Base-by-base conservation (phyloP, 805 yeast species). In the Priceomyces haplophilus region DNA sequence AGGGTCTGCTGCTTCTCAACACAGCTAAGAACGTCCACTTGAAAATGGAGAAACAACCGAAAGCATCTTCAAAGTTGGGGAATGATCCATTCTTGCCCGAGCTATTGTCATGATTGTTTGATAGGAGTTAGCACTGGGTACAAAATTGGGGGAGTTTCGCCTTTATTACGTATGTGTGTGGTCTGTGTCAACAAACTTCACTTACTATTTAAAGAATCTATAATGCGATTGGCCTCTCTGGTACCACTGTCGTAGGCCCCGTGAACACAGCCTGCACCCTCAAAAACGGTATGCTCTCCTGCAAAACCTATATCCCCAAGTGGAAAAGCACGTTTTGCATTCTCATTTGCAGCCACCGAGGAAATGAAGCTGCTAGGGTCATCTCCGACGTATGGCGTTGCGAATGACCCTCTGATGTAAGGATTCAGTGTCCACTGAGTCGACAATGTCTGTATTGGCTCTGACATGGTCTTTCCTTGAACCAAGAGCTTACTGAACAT, bases 191-290 rank as follows among this genome's bases (percentile, higher is more conserved):
- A 21, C 24, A 21, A 21, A 8, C 6, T 8, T 21, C 24, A 21
- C 24, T 7, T 21, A 27, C 31, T n/a, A 27, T 27, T 12, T 27
- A 27, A 27, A 27, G 31, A 27, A 15, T 27, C 31, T 27, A 27
- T 12, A 17, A 34, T 34, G 67, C 72, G 66, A 18, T 52, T 42
- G 3, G 79, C 80, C 44, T 76, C 82, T 48, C 91, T 66, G 38
- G 53, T 55, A 1, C 91, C 97, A 54, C 91, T 83, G 47, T 70
- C 67, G 79, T 87, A 88, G 0, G 96, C 96, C 0, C 96, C 97
- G 58, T 89, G 95, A 4, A 85, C 93, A 52, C 96, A 89, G 0
- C 97, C 97, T 12, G 88, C 85, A 6, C 95, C 96, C 50, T 88
- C 96, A 51, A 79, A 64, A 17, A 81, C 79, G 0, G 96, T 85